Percentiles rank a stretch among this genome's conserved stretches.
Conservation (phyloP, 1,284 basidiomycete species). For the Coniferiporia weirii region DNA sequence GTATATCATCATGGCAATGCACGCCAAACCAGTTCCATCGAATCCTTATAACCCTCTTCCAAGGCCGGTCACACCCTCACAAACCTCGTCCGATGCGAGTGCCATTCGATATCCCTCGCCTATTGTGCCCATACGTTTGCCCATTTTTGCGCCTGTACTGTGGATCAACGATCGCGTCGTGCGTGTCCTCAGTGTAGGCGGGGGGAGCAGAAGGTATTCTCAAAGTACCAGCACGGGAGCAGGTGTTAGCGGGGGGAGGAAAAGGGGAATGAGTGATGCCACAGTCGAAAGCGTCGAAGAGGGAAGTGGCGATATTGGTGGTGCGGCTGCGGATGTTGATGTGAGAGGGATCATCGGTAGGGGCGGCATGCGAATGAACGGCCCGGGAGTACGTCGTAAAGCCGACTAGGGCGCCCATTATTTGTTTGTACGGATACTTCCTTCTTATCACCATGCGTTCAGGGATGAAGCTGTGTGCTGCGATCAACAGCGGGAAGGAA, state of each 20-base stretch:
- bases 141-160: constrained; percentile 66
- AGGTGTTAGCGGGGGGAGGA: constrained; percentile 18
- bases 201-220: constrained; percentile 15
- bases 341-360: background rate
- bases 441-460: no score
- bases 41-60: constrained; percentile 65
- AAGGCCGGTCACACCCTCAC: constrained; percentile 25
- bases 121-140: constrained; percentile 71
- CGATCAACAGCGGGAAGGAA: no score
- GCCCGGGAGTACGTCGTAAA: background rate
- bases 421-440: background rate
- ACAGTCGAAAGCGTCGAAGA: constrained; percentile 48
- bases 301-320: constrained; percentile 30
- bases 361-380: background rate
- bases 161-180: constrained; percentile 71
- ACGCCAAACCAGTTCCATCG: constrained; percentile 56
- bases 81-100: constrained; percentile 24
- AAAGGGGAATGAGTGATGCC: constrained; percentile 35
- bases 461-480: no score
- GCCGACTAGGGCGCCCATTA: background rate
- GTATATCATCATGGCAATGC: constrained; percentile 78
- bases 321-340: background rate
- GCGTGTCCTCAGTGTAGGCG: constrained; percentile 52
- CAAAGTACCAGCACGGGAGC: constrained; percentile 14
- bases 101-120: constrained; percentile 61